Evolutionary conservation across 75 land plant species (phyloP).

Genomic region (Adiantum capillusveneris): DNA sequence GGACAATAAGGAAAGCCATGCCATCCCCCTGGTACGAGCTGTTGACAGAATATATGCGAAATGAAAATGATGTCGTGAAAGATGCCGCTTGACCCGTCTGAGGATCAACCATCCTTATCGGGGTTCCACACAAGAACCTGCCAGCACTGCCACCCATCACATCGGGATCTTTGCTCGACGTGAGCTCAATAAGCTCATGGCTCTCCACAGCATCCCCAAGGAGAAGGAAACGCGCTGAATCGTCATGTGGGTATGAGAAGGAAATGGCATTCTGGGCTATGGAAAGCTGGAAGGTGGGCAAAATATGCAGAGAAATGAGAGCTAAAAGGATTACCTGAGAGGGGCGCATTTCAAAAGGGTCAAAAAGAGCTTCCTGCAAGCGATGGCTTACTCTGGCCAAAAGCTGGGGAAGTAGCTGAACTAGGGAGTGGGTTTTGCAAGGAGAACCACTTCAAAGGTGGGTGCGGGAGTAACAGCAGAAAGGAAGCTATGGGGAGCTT

Average conservation of each 20-base stretch:
- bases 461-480: too few species aligned
- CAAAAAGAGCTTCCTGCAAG: too few species aligned
- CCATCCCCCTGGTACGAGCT: slow-evolving; percentile 80
- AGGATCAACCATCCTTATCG: slow-evolving; percentile 51
- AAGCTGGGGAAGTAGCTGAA: too few species aligned
- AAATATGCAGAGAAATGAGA: too few species aligned
- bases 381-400: too few species aligned
- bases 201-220: slow-evolving; percentile 2
- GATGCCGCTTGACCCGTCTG: slow-evolving; percentile 35
- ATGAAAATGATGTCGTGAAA: slow-evolving; percentile 76
- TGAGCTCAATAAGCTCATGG: neutral
- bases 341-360: too few species aligned
- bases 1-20: slow-evolving; percentile 57
- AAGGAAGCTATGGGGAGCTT: too few species aligned
- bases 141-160: slow-evolving; percentile 72
- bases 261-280: neutral
- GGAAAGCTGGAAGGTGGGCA: too few species aligned
- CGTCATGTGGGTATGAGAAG: slow-evolving; percentile 5
- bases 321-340: too few species aligned
- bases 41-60: slow-evolving; percentile 55
- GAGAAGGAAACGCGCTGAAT: neutral
- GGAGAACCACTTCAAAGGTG: too few species aligned
- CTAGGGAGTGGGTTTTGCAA: too few species aligned
- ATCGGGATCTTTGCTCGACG: neutral
- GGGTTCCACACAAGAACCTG: slow-evolving; percentile 50